A percentile compares a stretch with the other conserved stretches of the same genome.
Conservation (phyloP, 768 basidiomycete species). For the Rhizopogon sp. region DNA sequence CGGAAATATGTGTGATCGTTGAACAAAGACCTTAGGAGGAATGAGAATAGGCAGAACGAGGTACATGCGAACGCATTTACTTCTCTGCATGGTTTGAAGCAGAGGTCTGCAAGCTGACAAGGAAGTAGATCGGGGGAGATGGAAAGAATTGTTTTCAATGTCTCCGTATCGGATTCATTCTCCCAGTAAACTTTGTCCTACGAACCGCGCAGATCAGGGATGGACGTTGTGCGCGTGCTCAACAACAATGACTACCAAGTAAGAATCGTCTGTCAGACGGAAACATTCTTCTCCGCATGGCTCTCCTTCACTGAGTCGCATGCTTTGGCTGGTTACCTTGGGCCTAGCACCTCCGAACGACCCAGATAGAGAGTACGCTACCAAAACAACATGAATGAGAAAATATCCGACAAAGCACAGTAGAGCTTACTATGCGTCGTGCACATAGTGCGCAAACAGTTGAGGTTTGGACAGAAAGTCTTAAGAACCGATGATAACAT, state of each 20-base stretch:
- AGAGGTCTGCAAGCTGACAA: slow-evolving; percentile 45
- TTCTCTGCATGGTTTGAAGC: slow-evolving; percentile 43
- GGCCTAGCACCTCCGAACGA: slow-evolving; percentile 11
- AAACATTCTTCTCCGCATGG: slow-evolving; percentile 30
- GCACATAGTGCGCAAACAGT: slow-evolving; percentile 39
- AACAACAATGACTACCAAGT: neutral
- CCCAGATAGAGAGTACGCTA: neutral
- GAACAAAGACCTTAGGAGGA: slow-evolving; percentile 12
- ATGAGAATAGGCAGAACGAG: neutral
- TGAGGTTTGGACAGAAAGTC: slow-evolving; percentile 42
- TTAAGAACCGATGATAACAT: slow-evolving; percentile 27
- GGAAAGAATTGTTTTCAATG: slow-evolving; percentile 33
- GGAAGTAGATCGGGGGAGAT: slow-evolving; percentile 42
- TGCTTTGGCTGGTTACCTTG: slow-evolving; percentile 12
- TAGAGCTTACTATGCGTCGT: slow-evolving; percentile 29
- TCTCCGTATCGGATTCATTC: slow-evolving; percentile 8
- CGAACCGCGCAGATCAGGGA: neutral
- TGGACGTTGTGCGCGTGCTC: neutral
- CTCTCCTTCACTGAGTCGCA: slow-evolving; percentile 21
- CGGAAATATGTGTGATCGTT: slow-evolving; percentile 14
- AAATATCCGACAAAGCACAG: neutral
- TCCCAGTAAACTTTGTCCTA: slow-evolving; percentile 24
- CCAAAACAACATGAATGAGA: neutral
- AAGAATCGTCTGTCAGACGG: slow-evolving; percentile 12
- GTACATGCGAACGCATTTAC: slow-evolving; percentile 19